phyloP scores from a whole-genome alignment of 148 eudicot genomes.

The Drosera capensis region DNA sequence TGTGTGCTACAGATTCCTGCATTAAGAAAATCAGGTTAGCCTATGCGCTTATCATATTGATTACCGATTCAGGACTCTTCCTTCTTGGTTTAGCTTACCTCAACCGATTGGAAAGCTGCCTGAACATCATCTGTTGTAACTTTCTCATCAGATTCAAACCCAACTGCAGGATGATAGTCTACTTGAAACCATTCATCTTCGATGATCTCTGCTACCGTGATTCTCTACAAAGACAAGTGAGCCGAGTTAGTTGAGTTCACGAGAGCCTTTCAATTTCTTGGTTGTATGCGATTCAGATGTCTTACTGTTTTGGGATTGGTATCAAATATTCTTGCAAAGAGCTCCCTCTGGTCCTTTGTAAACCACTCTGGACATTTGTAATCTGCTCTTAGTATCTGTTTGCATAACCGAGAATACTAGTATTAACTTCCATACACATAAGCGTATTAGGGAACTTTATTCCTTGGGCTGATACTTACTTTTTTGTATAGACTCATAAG shows the following conservation, averaged over 20 bases:
- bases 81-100: conserved; percentile 16
- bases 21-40: not conserved
- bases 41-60: not conserved
- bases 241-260: not conserved
- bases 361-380: conserved; percentile 39
- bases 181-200: conserved; percentile 39
- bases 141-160: conserved; percentile 13
- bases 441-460: not conserved
- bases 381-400: conserved; percentile 25
- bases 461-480: conserved; percentile 20
- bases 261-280: not conserved
- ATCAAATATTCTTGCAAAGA: conserved; percentile 29
- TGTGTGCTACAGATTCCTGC: conserved; percentile 22
- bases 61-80: not conserved
- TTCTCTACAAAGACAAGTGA: conserved; percentile 22
- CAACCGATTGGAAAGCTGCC: conserved; percentile 12
- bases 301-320: conserved; percentile 12
- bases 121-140: conserved; percentile 13
- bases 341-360: conserved; percentile 18
- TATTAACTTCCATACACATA: too few species aligned
- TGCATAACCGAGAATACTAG: conserved; percentile 2
- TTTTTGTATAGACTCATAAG: conserved; percentile 74
- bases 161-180: conserved; percentile 22
- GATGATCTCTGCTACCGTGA: conserved; percentile 28
- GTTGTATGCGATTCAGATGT: not conserved